These are phyloP conservation scores for Malassezia equina DNA, from an alignment of 1,284 basidiomycete genomes.

Conservation along the genomic window DNA sequence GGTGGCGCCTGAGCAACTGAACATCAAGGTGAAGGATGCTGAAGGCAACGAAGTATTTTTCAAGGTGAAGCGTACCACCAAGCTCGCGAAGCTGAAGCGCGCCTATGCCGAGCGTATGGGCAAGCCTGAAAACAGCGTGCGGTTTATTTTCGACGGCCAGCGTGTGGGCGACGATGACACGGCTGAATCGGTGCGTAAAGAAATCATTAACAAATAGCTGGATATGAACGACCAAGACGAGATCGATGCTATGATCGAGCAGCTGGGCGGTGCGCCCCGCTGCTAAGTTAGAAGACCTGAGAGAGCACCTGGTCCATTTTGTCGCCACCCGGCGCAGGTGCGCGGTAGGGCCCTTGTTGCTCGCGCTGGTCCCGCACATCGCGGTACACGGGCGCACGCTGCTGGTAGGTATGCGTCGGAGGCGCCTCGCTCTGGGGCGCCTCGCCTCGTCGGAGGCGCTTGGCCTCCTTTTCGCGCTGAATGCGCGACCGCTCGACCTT, in stretches of 20 bases:
- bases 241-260: slow-evolving; percentile 48
- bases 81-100: slow-evolving; percentile 80
- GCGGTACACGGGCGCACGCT: slow-evolving; percentile 31
- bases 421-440: slow-evolving; percentile 17
- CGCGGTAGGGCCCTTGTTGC: background rate
- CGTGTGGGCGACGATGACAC: slow-evolving; percentile 45
- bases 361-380: slow-evolving; percentile 36
- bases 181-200: slow-evolving; percentile 38
- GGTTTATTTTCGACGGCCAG: slow-evolving; percentile 46
- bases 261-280: slow-evolving; percentile 30
- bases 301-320: slow-evolving; percentile 15
- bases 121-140: slow-evolving; percentile 53
- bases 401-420: slow-evolving; percentile 34
- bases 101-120: slow-evolving; percentile 90
- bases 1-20: slow-evolving; percentile 39
- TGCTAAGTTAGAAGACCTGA: slow-evolving; percentile 10
- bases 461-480: slow-evolving; percentile 70
- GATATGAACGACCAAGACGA: slow-evolving; percentile 46
- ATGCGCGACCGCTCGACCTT: slow-evolving; percentile 92
- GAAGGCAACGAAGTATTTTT: slow-evolving; percentile 84
- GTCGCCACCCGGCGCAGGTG: background rate
- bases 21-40: slow-evolving; percentile 48
- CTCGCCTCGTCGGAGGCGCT: slow-evolving; percentile 49
- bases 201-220: slow-evolving; percentile 23
- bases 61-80: slow-evolving; percentile 92